Base-by-base conservation (phyloP, 2,329 filamentous ascomycete genomes). In the Alternaria angustiovoidea region DNA sequence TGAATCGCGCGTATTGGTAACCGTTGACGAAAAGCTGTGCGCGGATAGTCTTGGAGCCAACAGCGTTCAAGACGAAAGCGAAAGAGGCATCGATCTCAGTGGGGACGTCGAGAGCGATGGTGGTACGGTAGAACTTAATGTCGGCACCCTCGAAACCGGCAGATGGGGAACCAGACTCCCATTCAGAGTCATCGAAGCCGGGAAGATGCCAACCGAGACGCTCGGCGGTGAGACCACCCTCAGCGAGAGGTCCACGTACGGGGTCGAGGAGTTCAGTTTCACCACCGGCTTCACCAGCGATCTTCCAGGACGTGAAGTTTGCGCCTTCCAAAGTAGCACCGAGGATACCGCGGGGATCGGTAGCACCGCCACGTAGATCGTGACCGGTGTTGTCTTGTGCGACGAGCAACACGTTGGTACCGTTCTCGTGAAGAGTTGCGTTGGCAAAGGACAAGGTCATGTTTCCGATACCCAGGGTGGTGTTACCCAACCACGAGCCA, bases 21-120 rank as follows among this genome's bases (percentile, higher is more conserved):
- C 87, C 87, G 56, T 89, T 89, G n/a, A 89, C 82, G 56, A 87
- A 89, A 2, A 89, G 71, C 66, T 87, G 82, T 0, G 83, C 84
- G 11, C 87, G 81, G 12, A 86, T 81, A 0, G 81, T 79, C 16
- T 77, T 75, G 6, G 79, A 78, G 0, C 77, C 73, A 0, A 82
- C 78, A 0, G 84, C 83, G 0, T 80, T 81, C 2, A 89, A 75
- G 3, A 81, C 78, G 67, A 89, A 86, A 0, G 85, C 85, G 30
- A 89, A 79, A 0, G 85, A 85, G 0, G 87, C 83, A 56, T 89
- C 87, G 0, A 87, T 70, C 0, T 82, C 82, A 0, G 72, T 63
- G 0, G 86, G 85, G 0, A 89, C 77, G 20, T 82, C 65, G 0
- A 89, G 81, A 0, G 82, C 77, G 0, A 87, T 77, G 0, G 79